Evolutionary conservation across 2,329 filamentous ascomycete genomes (phyloP).

Genomic region (Capronia coronata): DNA sequence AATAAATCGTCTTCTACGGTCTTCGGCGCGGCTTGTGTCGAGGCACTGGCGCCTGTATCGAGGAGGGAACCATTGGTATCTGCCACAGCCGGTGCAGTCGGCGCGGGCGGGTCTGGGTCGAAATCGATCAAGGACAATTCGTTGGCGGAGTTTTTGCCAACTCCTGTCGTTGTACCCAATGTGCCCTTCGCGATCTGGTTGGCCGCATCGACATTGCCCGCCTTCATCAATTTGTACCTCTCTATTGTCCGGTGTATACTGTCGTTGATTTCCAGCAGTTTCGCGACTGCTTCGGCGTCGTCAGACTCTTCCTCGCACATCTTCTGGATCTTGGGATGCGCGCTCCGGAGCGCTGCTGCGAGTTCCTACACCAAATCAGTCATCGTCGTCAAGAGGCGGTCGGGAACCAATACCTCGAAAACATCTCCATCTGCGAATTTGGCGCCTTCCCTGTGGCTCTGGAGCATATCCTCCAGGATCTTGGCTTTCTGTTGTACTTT

Average conservation of each 20-base stretch:
- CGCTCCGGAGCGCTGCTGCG: conserved; percentile 78
- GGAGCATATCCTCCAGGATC: conserved; percentile 85
- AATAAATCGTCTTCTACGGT: conserved; percentile 85
- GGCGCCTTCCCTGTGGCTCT: conserved; percentile 75
- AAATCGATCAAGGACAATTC: conserved; percentile 95
- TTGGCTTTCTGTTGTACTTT: conserved; percentile 95
- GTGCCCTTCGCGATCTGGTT: conserved; percentile 78
- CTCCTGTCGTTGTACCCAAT: conserved; percentile 59
- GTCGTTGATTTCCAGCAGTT: conserved; percentile 94
- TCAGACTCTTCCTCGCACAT: conserved; percentile 99
- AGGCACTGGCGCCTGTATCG: conserved; percentile 40
- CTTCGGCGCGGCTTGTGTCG: conserved; percentile 47
- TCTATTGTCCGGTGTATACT: conserved; percentile 97
- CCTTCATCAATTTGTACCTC: conserved; percentile 91
- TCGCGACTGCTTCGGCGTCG: conserved; percentile 89
- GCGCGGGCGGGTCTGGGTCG: conserved; percentile 50
- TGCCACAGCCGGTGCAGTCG: conserved; percentile 31
- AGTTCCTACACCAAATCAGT: conserved; percentile 56
- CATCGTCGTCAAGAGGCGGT: conserved; percentile 1
- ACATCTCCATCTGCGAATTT: conserved; percentile 64
- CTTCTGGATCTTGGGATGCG: conserved; percentile 97
- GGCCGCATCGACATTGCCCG: conserved; percentile 80
- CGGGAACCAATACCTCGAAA: conserved; percentile 48
- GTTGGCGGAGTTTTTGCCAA: conserved; percentile 61
- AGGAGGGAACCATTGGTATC: conserved; percentile 33